Conservation (phyloP, 2,329 filamentous ascomycete species). For the Alternaria sp. region DNA sequence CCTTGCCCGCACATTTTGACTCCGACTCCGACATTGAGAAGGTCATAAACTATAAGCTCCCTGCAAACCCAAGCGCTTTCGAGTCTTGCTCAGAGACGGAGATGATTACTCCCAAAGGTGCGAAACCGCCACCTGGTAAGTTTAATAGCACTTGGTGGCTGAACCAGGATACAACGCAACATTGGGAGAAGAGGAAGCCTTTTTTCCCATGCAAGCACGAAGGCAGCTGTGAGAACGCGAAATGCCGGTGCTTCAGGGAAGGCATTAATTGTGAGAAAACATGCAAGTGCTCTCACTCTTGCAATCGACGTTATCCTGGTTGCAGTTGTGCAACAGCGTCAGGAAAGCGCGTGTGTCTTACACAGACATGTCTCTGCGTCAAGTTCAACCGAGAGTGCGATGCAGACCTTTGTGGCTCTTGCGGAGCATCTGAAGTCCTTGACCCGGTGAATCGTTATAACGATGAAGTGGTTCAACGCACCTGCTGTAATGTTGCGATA, state of each 20-base stretch:
- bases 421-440: conserved; percentile 71
- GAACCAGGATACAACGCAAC: conserved; percentile 54
- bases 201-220: conserved; percentile 73
- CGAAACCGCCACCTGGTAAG: conserved; percentile 14
- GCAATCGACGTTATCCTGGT: conserved; percentile 58
- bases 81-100: conserved; percentile 5
- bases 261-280: conserved; percentile 74
- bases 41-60: conserved; percentile 33
- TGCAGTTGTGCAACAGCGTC: conserved; percentile 45
- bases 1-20: conserved; percentile 16
- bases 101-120: not conserved
- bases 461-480: conserved; percentile 61
- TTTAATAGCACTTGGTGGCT: conserved; percentile 29
- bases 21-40: conserved; percentile 30
- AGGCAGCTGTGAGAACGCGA: conserved; percentile 64
- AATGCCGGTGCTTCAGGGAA: conserved; percentile 68
- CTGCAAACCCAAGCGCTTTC: conserved; percentile 21
- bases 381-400: conserved; percentile 81
- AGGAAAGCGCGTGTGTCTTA: conserved; percentile 50
- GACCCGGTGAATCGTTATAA: conserved; percentile 71
- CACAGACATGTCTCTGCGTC: conserved; percentile 68
- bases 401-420: conserved; percentile 73
- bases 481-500: conserved; percentile 75
- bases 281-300: conserved; percentile 68
- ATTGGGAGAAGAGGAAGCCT: conserved; percentile 63